These are phyloP conservation scores for Talaromyces sp. DNA, from an alignment of 2,329 filamentous ascomycete genomes.

Conservation along the genomic window DNA sequence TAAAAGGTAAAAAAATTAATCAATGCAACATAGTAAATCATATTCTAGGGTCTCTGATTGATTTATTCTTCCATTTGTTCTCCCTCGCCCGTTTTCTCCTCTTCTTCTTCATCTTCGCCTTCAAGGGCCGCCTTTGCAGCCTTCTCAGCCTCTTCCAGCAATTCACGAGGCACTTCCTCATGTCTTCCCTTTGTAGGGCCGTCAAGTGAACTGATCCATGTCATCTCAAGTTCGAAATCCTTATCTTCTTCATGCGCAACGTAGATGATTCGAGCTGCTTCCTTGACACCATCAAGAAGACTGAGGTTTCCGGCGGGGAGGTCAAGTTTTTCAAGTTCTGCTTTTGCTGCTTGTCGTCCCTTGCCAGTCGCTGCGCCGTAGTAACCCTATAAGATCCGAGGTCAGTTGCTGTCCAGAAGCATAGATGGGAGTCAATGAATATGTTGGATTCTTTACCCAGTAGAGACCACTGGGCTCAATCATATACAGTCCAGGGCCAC, in stretches of 20 bases:
- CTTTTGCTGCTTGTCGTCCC: constrained; percentile 93
- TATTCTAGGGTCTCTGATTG: constrained; percentile 5
- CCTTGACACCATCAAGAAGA: constrained; percentile 84
- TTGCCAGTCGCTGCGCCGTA: constrained; percentile 97
- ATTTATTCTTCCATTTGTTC: constrained; percentile 88
- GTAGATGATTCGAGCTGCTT: constrained; percentile 95
- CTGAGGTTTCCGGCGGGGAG: constrained; percentile 72
- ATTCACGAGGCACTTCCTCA: constrained; percentile 84
- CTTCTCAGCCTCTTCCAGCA: constrained; percentile 87
- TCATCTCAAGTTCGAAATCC: constrained; percentile 99
- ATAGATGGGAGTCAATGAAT: neutral
- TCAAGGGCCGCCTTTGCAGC: constrained; percentile 88
- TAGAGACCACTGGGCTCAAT: constrained; percentile 95
- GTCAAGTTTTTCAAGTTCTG: constrained; percentile 96
- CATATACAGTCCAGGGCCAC: constrained; percentile 96
- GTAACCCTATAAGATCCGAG: constrained; percentile 63
- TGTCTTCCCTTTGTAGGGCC: constrained; percentile 92
- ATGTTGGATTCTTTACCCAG: constrained; percentile 59
- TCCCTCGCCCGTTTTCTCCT: constrained; percentile 54
- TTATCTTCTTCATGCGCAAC: constrained; percentile 98
- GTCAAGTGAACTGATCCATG: constrained; percentile 82
- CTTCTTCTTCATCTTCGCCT: constrained; percentile 75
- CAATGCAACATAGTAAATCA: constrained; percentile 21
- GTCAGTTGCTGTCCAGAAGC: neutral
- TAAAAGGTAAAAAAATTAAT: neutral